Evolutionary conservation across 192 early-diverging fungal genomes (phyloP).

Genomic region (Coemansia sp.): DNA sequence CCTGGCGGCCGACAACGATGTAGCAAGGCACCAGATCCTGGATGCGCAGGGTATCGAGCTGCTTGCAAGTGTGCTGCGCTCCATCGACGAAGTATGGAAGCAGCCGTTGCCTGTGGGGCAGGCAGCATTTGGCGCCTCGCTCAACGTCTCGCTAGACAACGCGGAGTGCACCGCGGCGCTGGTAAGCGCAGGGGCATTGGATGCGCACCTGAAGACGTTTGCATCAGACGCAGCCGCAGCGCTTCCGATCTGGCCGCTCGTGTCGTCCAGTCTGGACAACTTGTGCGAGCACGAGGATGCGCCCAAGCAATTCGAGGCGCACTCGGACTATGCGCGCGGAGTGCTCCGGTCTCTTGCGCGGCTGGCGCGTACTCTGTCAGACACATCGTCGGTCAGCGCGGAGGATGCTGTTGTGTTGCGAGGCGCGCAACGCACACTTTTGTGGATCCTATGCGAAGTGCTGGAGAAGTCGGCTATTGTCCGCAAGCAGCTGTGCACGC

Average conservation of each 20-base stretch:
- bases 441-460: constrained; percentile 44
- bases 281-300: constrained; percentile 38
- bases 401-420: constrained; percentile 1
- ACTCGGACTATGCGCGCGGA: constrained; percentile 10
- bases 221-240: not conserved
- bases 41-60: constrained; percentile 7
- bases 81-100: constrained; percentile 16
- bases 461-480: constrained; percentile 34
- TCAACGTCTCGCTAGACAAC: constrained; percentile 38
- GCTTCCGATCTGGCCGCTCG: constrained; percentile 18
- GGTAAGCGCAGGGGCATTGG: constrained; percentile 20
- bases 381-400: not conserved
- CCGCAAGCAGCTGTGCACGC: constrained; percentile 36
- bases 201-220: constrained; percentile 20
- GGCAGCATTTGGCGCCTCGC: constrained; percentile 42
- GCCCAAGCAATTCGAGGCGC: constrained; percentile 13
- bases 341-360: constrained; percentile 20
- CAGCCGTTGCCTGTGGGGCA: constrained; percentile 41
- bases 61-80: constrained; percentile 11
- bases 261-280: constrained; percentile 35
- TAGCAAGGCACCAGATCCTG: constrained; percentile 16
- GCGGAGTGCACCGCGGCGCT: constrained; percentile 20
- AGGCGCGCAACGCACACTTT: constrained; percentile 34
- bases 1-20: constrained; percentile 41
- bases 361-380: constrained; percentile 6